A percentile compares a stretch with the other conserved stretches of the same genome.
Conservation (phyloP, 2,329 filamentous ascomycete genomes). For the Nemania diffusa region DNA sequence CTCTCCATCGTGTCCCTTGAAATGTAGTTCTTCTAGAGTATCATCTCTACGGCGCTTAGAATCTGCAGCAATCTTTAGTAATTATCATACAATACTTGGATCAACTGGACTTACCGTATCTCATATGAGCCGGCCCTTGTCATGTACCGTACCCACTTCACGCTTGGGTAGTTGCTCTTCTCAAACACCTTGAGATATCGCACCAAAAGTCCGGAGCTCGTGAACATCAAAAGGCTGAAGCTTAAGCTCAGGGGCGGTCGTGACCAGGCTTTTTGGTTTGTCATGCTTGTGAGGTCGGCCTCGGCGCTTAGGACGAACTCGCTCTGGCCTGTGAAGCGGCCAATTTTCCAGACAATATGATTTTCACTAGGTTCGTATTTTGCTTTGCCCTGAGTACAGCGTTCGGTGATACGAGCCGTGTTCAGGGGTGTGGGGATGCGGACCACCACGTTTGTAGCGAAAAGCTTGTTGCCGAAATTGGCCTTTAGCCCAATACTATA, state of each 20-base stretch:
- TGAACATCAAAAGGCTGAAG: constrained; percentile 98
- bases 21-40: neutral
- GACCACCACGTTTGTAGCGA: constrained; percentile 95
- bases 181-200: constrained; percentile 98
- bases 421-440: constrained; percentile 96
- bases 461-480: constrained; percentile 95
- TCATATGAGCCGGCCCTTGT: constrained; percentile 97
- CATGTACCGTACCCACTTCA: constrained; percentile 99
- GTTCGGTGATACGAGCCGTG: constrained; percentile 91
- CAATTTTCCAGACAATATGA: constrained; percentile 99
- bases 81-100: neutral
- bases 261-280: constrained; percentile 97
- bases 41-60: constrained; percentile 16
- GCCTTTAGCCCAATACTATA: constrained; percentile 98
- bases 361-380: constrained; percentile 99
- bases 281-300: constrained; percentile 94
- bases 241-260: constrained; percentile 89
- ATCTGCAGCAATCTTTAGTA: constrained; percentile 25
- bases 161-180: constrained; percentile 98
- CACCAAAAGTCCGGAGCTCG: constrained; percentile 89
- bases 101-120: constrained; percentile 71
- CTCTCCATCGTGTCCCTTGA: neutral
- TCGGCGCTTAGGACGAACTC: constrained; percentile 96
- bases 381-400: constrained; percentile 94
- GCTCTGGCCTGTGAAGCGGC: constrained; percentile 96